Evolutionary conservation across 2,329 filamentous ascomycete genomes (phyloP).

Genomic region (Fusarium tupiense): DNA sequence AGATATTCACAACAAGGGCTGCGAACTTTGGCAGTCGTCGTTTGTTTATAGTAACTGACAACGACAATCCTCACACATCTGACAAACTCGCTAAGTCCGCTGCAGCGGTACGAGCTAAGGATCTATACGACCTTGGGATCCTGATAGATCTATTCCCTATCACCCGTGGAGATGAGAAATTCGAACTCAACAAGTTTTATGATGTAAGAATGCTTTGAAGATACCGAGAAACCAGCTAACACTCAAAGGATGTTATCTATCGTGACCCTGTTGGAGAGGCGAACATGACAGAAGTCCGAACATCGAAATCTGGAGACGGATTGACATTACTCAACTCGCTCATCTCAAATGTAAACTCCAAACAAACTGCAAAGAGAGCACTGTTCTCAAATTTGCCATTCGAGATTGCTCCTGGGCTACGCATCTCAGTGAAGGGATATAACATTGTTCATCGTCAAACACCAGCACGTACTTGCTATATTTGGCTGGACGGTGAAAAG

Average conservation of each 20-base stretch:
- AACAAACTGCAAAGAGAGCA: constrained; percentile 84
- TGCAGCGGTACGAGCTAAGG: constrained; percentile 88
- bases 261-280: constrained; percentile 78
- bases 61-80: constrained; percentile 82
- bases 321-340: constrained; percentile 82
- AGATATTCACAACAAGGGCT: constrained; percentile 94
- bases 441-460: constrained; percentile 86
- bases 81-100: constrained; percentile 79
- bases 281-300: constrained; percentile 61
- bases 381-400: constrained; percentile 88
- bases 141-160: constrained; percentile 95
- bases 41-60: constrained; percentile 95
- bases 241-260: constrained; percentile 84
- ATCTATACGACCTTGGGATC: constrained; percentile 93
- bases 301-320: constrained; percentile 76
- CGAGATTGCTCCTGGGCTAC: constrained; percentile 84
- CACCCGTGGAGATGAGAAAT: constrained; percentile 73
- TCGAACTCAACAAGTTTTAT: constrained; percentile 89
- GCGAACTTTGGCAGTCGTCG: constrained; percentile 93
- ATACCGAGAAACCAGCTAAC: neutral
- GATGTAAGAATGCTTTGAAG: constrained; percentile 66
- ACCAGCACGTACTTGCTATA: constrained; percentile 83
- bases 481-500: constrained; percentile 88
- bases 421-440: constrained; percentile 93
- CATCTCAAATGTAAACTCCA: constrained; percentile 89